Evolutionary conservation across 2,329 filamentous ascomycete genomes (phyloP).

Genomic region (Sporothrix protearum): DNA sequence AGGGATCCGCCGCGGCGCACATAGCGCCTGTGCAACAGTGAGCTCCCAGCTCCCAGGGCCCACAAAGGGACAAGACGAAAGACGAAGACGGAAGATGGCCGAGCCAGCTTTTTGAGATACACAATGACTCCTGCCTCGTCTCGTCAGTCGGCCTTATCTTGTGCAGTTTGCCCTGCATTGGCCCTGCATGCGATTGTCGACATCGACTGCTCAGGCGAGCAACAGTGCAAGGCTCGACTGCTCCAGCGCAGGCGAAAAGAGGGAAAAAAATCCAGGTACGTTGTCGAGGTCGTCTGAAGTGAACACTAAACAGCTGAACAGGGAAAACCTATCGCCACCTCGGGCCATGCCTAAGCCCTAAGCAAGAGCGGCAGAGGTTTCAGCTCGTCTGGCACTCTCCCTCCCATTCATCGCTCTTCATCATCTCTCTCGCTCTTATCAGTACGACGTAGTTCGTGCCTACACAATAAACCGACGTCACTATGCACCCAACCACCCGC

Average conservation of each 20-base stretch:
- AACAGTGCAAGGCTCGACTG: not conserved
- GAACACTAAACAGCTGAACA: too few relatives aligned
- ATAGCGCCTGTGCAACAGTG: slow-evolving; percentile 7
- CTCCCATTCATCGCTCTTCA: too few relatives aligned
- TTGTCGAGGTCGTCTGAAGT: too few relatives aligned
- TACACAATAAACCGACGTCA: slow-evolving; percentile 13
- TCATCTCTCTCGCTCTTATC: too few relatives aligned
- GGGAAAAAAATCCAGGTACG: not conserved
- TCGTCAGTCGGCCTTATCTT: not conserved
- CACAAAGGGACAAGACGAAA: not conserved
- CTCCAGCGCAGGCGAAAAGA: not conserved
- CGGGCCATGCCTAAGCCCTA: too few relatives aligned
- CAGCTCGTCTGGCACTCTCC: too few relatives aligned
- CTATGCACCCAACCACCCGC: not conserved
- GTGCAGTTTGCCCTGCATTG: not conserved
- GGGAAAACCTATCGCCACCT: too few relatives aligned
- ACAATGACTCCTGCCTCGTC: not conserved
- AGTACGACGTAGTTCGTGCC: too few relatives aligned
- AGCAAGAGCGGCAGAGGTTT: too few relatives aligned
- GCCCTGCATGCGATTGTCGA: slow-evolving; percentile 7
- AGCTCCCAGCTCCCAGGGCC: not conserved
- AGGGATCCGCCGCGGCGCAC: not conserved
- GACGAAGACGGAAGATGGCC: not conserved
- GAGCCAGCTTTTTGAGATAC: not conserved
- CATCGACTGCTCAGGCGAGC: not conserved